Base-by-base conservation (phyloP, 257 asterid genomes). In the Ligustrum vulgare region DNA sequence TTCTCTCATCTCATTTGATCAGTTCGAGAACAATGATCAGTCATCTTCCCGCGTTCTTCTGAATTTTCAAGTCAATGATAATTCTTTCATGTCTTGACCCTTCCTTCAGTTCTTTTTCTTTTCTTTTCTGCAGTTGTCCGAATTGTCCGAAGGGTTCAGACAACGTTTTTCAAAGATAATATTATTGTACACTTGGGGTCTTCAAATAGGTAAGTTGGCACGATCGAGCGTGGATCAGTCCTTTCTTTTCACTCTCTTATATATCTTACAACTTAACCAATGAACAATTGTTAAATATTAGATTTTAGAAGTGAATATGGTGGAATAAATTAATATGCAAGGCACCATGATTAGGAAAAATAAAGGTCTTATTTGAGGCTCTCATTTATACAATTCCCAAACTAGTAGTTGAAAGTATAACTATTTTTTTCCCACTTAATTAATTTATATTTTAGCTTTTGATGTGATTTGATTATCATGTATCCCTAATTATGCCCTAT, bases 1-100 rank as follows among this genome's bases (percentile, higher is more conserved):
- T 0, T 62, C 82, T 65, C 83, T 85, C 76, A 78, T 85, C 69
- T 85, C 85, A 31, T 85, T 85, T 32, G 80, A 76, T 74, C 77
- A 81, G 64, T 79, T 73, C 45, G 78, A 78, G 20, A 76, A 3
- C 5, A 9, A 72, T 36, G 71, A 72, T 68, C 82, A 41, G 22
- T 28, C 83, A 5, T 60, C 73, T 63, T 22, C 86, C 31, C 74
- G 71, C 37, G 71, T 80, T 16, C 72, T 76, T 22, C 79, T 80
- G 0, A 74, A 32, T 18, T 77, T 77, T 32, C 73, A 73, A 41
- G 68, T 75, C 58, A 77, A 16, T 23, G 37, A 75, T 58, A 22
- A 43, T 74, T 35, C 80, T 28, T 78, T 82, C 41, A 51, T 75
- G 35, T 68, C 80, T 51, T 78, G 34, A 83, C 54, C 6, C 49